Evolutionary conservation across 306 rosid genomes (phyloP), one percentile per base, ranked within the genome.

Genomic region (Medicago lupulina): DNA sequence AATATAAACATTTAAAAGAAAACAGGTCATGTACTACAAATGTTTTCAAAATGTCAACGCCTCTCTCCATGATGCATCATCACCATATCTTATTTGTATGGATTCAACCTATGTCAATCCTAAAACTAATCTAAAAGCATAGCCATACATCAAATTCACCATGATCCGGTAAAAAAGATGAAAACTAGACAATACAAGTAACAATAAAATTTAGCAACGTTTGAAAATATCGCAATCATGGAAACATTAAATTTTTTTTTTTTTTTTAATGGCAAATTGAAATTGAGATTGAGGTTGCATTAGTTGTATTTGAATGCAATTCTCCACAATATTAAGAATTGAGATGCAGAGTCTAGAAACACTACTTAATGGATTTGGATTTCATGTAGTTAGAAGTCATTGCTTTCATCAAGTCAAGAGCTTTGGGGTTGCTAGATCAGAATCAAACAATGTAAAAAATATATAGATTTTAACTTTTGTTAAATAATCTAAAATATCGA

Each of bases 1-100:
- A 90, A 87, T 64, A 54, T 65, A 38, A 65, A 70, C 85, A 82
- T 67, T 53, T 75, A 77, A 75, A 81, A 71, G 78, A 77, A 77
- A 81, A 36, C 73, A 59, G 3, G 54, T 4, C 43, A 49, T 28
- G 46, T 79, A 46, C 60, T 7, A 75, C 14, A 2, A 46, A 50
- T 15, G 40, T 39, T 75, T 70, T 13, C 36, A 76, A 74, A 72
- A 64, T 59, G 81, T 83, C 83, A 84, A 80, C 73, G 57, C 75
- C 65, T 59, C 21, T n/a, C 34, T 57, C 77, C 49, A 40, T 71
- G 39, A 19, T 66, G n/a, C 15, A 23, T 75, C 59, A 70, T 71
- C 81, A 67, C 13, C 77, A 62, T 73, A 82, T 70, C 79, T 55
- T 70, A 66, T 70, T 71, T 84, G 74, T 76, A 60, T 72, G 84